A percentile compares a stretch with the other conserved stretches of the same genome.
phyloP scores from a whole-genome alignment of 306 rosid species.

The Begonia loranthoides region DNA sequence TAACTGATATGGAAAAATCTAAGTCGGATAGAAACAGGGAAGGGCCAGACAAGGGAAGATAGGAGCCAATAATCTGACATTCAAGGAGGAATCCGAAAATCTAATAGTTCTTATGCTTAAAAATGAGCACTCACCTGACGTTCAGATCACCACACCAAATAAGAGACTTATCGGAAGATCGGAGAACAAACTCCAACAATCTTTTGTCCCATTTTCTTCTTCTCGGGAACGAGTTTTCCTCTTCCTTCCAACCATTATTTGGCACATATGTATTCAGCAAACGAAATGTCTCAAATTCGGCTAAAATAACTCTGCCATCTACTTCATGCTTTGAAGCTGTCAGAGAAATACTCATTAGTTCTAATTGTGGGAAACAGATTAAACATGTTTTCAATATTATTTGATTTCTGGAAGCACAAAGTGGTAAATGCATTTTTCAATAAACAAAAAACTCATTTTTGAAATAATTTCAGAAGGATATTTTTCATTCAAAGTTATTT shows the following conservation, averaged over 20 bases:
- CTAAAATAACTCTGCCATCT: constrained; percentile 88
- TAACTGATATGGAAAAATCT: no score
- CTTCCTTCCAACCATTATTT: constrained; percentile 99
- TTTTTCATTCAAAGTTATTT: no score
- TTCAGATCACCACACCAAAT: constrained; percentile 99
- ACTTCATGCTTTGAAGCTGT: constrained; percentile 90
- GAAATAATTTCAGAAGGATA: no score
- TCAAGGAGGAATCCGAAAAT: no score
- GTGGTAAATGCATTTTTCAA: no score
- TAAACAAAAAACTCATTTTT: no score
- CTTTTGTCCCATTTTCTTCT: constrained; percentile 99
- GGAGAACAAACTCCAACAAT: constrained; percentile 61
- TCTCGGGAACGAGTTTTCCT: constrained; percentile 76
- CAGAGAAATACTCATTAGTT: constrained; percentile 2
- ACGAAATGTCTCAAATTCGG: constrained; percentile 70
- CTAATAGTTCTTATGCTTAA: not conserved
- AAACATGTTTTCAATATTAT: not conserved
- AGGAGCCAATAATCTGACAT: constrained; percentile 1
- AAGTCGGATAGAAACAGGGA: no score
- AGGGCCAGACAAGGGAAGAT: no score
- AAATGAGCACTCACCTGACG: constrained; percentile 52
- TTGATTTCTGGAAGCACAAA: no score
- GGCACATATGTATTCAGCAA: constrained; percentile 82
- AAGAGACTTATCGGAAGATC: constrained; percentile 78
- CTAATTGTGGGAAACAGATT: not conserved